Evolutionary conservation across 768 basidiomycete genomes (phyloP).

Genomic region (Pisolithus microcarpus): DNA sequence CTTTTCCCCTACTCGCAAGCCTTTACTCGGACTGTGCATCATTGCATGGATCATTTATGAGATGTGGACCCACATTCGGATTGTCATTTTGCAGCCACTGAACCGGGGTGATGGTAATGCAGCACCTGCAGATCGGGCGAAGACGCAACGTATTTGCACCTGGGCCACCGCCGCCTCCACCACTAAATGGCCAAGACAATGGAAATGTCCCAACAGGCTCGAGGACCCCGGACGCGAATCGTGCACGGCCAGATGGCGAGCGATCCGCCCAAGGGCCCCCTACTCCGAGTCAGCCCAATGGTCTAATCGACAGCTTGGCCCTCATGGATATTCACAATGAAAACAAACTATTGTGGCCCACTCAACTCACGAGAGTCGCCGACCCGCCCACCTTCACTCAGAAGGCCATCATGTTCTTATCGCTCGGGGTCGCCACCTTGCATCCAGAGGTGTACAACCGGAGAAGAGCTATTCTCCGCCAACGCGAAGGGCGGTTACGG

Average conservation of each 20-base stretch:
- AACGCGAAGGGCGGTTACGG: slow-evolving; percentile 58
- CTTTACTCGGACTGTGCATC: slow-evolving; percentile 59
- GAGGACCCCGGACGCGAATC: slow-evolving; percentile 11
- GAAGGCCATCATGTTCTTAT: slow-evolving; percentile 47
- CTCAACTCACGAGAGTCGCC: slow-evolving; percentile 10
- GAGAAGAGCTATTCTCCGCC: slow-evolving; percentile 49
- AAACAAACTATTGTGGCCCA: slow-evolving; percentile 41
- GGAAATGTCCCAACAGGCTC: slow-evolving; percentile 10
- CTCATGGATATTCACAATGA: slow-evolving; percentile 52
- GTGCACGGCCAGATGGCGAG: slow-evolving; percentile 6
- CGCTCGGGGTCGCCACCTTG: slow-evolving; percentile 51
- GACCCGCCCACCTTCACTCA: slow-evolving; percentile 43
- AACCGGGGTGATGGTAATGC: slow-evolving; percentile 26
- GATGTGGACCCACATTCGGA: slow-evolving; percentile 63
- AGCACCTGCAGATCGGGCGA: slow-evolving; percentile 16
- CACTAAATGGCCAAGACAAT: slow-evolving; percentile 10
- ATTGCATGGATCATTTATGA: slow-evolving; percentile 69
- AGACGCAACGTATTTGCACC: slow-evolving; percentile 8
- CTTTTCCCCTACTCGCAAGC: slow-evolving; percentile 67
- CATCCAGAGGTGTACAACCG: slow-evolving; percentile 74
- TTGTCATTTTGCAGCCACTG: slow-evolving; percentile 31
- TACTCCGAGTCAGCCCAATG: slow-evolving; percentile 24
- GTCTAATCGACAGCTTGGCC: slow-evolving; percentile 45
- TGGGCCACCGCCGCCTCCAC: slow-evolving; percentile 12
- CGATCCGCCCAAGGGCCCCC: slow-evolving; percentile 24